Conservation (phyloP, 352 stramenopile genomes). For the Pythium chondricola region DNA sequence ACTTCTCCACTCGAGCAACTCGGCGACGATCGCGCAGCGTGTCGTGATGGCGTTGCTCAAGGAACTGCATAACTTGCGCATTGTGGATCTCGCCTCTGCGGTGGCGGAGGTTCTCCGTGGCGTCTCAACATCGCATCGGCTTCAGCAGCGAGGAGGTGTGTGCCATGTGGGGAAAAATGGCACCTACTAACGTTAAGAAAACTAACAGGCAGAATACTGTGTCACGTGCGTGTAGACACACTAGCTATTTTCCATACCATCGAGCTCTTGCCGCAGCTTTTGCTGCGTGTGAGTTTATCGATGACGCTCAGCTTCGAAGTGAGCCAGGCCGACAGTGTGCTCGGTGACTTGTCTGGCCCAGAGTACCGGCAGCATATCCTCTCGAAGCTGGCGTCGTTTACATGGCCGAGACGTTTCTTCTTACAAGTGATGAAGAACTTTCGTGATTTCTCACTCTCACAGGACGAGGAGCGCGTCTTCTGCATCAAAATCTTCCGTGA, state of each 20-base stretch:
- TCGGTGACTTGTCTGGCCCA: slow-evolving; percentile 20
- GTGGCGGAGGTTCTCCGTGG: slow-evolving; percentile 33
- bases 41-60: slow-evolving; percentile 23
- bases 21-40: slow-evolving; percentile 13
- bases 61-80: slow-evolving; percentile 30
- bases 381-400: slow-evolving; percentile 26
- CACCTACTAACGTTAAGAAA: too few species aligned
- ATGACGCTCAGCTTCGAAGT: slow-evolving; percentile 21
- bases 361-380: slow-evolving; percentile 26
- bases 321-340: slow-evolving; percentile 1
- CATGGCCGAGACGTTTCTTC: slow-evolving; percentile 41
- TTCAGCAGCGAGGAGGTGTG: slow-evolving; percentile 22
- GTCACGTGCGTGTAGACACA: slow-evolving; percentile 11
- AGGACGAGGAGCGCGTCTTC: slow-evolving; percentile 27
- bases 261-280: slow-evolving; percentile 36
- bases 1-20: slow-evolving; percentile 25
- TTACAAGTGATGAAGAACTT: slow-evolving; percentile 46
- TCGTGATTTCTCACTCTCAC: slow-evolving; percentile 27
- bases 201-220: not conserved
- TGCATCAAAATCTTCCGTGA: slow-evolving; percentile 42
- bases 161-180: not conserved
- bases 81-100: slow-evolving; percentile 19
- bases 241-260: slow-evolving; percentile 33
- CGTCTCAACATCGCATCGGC: slow-evolving; percentile 18
- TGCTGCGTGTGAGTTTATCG: slow-evolving; percentile 27